Conservation (phyloP, 768 basidiomycete genomes). For the Xerocomellus dryophilus region DNA sequence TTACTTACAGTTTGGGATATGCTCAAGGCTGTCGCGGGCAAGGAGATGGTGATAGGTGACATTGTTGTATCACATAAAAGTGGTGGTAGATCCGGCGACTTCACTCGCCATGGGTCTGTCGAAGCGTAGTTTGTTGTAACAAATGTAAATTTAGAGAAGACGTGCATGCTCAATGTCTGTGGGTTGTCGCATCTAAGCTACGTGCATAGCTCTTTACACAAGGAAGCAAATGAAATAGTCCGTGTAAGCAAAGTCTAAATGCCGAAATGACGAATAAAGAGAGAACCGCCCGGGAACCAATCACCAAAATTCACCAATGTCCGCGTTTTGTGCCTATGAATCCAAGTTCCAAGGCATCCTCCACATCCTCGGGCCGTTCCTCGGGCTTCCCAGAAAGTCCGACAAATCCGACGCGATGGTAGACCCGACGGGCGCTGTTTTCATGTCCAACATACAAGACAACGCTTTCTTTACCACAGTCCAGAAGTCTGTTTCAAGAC, state of each 20-base stretch:
- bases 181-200: not conserved
- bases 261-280: not conserved
- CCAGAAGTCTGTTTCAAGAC: conserved; percentile 33
- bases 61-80: conserved; percentile 64
- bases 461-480: conserved; percentile 45
- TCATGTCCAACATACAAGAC: conserved; percentile 54
- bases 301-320: conserved; percentile 43
- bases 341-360: conserved; percentile 53
- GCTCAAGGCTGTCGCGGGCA: conserved; percentile 88
- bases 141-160: not conserved
- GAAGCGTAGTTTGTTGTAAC: not conserved
- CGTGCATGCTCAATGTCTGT: not conserved
- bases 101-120: conserved; percentile 32
- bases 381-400: conserved; percentile 38
- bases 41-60: conserved; percentile 76
- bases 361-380: conserved; percentile 38
- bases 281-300: not conserved
- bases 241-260: not conserved
- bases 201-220: not conserved
- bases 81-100: conserved; percentile 76
- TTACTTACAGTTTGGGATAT: conserved; percentile 90
- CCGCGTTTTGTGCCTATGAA: conserved; percentile 46
- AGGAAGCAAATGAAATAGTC: not conserved
- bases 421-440: conserved; percentile 50
- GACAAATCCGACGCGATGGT: conserved; percentile 51